These are phyloP conservation scores for Aspergillus nomiae DNA, from an alignment of 2,329 filamentous ascomycete genomes.

Conservation along the genomic window DNA sequence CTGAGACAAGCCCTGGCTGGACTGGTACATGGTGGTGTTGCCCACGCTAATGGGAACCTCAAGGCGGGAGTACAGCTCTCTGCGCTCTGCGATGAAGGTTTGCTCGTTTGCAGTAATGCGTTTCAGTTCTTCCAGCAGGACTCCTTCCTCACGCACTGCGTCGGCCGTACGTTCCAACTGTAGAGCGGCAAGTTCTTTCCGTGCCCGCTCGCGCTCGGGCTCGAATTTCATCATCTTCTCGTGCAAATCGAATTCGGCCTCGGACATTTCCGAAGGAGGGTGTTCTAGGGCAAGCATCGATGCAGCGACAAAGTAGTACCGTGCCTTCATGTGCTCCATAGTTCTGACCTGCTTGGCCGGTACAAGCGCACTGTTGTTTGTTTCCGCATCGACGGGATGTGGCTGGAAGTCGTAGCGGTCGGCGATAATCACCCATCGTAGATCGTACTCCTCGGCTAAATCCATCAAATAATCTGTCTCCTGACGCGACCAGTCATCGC, in stretches of 20 bases:
- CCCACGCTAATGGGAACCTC: constrained; percentile 74
- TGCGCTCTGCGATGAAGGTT: constrained; percentile 81
- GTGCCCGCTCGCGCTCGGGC: constrained; percentile 71
- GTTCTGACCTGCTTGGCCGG: constrained; percentile 57
- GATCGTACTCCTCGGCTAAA: constrained; percentile 74
- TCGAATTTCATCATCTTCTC: constrained; percentile 88
- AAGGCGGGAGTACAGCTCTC: constrained; percentile 81
- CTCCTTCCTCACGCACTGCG: constrained; percentile 89
- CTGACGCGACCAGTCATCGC: constrained; percentile 80
- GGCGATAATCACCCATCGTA: constrained; percentile 88
- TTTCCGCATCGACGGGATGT: constrained; percentile 28
- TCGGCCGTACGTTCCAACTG: constrained; percentile 78
- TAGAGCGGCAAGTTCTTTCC: constrained; percentile 82
- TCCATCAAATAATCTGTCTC: constrained; percentile 91
- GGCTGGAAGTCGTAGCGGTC: constrained; percentile 79
- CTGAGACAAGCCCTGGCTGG: constrained; percentile 75
- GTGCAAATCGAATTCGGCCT: constrained; percentile 77
- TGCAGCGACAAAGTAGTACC: constrained; percentile 85
- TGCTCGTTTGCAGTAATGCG: constrained; percentile 87
- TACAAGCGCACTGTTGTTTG: constrained; percentile 36
- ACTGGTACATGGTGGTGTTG: constrained; percentile 76
- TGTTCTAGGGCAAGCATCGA: constrained; percentile 80
- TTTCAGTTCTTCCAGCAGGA: constrained; percentile 84
- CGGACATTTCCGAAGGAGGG: constrained; percentile 83
- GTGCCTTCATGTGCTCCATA: constrained; percentile 87